Evolutionary conservation across 2,329 filamentous ascomycete species (phyloP).

Genomic region (Fusarium albosuccineum): DNA sequence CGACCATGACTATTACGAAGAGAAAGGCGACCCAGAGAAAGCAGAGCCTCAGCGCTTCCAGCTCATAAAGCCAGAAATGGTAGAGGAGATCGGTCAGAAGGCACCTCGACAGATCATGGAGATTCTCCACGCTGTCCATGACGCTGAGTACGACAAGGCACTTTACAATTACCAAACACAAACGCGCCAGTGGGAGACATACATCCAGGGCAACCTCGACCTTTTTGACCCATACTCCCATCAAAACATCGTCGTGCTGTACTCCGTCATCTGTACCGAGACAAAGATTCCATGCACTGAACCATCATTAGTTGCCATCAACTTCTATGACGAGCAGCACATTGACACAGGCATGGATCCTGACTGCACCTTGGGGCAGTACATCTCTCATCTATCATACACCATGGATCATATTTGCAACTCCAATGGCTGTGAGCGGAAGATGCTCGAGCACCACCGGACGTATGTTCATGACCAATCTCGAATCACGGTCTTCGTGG

Average conservation of each 20-base stretch:
- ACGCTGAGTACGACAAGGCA: conserved; percentile 96
- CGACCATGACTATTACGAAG: conserved; percentile 77
- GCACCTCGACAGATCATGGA: conserved; percentile 91
- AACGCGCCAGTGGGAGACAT: conserved; percentile 95
- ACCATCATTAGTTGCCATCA: conserved; percentile 88
- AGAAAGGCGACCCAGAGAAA: conserved; percentile 71
- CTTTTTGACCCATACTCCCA: conserved; percentile 96
- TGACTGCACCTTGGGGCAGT: conserved; percentile 94
- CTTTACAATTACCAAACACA: conserved; percentile 94
- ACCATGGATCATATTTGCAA: conserved; percentile 82
- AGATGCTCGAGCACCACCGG: conserved; percentile 92
- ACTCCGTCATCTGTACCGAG: conserved; percentile 92
- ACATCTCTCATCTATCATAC: conserved; percentile 89
- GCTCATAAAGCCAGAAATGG: conserved; percentile 95
- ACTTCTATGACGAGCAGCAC: conserved; percentile 95
- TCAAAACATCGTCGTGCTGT: conserved; percentile 94
- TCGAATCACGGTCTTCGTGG: conserved; percentile 90
- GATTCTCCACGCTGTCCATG: conserved; percentile 92
- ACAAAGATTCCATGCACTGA: conserved; percentile 95
- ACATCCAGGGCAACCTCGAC: conserved; percentile 87
- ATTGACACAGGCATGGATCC: conserved; percentile 78
- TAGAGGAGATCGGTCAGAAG: conserved; percentile 83
- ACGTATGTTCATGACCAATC: conserved; percentile 98
- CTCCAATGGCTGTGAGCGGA: conserved; percentile 86
- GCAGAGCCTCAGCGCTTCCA: conserved; percentile 80